Evolutionary conservation across 2,329 filamentous ascomycete species (phyloP).

Genomic region (Macrophomina tecta): DNA sequence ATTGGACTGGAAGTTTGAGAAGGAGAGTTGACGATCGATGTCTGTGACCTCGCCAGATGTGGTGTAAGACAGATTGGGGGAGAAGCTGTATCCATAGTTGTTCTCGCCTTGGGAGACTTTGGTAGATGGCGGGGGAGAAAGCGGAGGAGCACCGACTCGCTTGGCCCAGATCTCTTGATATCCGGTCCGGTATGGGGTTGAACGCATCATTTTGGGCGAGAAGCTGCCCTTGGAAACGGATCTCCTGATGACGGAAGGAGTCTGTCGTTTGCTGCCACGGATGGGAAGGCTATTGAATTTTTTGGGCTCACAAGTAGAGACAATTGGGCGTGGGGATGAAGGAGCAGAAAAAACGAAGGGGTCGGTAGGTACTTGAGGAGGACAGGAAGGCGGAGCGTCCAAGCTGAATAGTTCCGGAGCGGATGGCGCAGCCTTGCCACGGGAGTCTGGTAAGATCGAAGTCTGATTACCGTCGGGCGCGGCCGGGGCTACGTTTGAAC

Average conservation of each 20-base stretch:
- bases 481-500: slow-evolving; percentile 56
- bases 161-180: slow-evolving; percentile 60
- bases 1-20: not conserved
- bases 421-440: slow-evolving; percentile 40
- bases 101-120: slow-evolving; percentile 36
- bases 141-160: slow-evolving; percentile 50
- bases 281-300: slow-evolving; percentile 30
- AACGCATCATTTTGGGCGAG: slow-evolving; percentile 61
- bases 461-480: slow-evolving; percentile 35
- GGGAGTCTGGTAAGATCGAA: slow-evolving; percentile 41
- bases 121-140: slow-evolving; percentile 38
- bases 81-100: slow-evolving; percentile 34
- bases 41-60: slow-evolving; percentile 14
- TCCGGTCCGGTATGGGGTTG: slow-evolving; percentile 52
- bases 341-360: slow-evolving; percentile 39
- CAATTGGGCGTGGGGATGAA: slow-evolving; percentile 39
- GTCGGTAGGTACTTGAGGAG: slow-evolving; percentile 29
- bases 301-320: slow-evolving; percentile 31
- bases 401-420: slow-evolving; percentile 42
- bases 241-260: slow-evolving; percentile 36
- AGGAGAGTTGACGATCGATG: slow-evolving; percentile 21
- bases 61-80: slow-evolving; percentile 20
- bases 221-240: slow-evolving; percentile 51
- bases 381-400: slow-evolving; percentile 32
- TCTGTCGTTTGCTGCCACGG: slow-evolving; percentile 33